Conservation (phyloP, 148 eudicot species). For the Rhododendron molle region DNA sequence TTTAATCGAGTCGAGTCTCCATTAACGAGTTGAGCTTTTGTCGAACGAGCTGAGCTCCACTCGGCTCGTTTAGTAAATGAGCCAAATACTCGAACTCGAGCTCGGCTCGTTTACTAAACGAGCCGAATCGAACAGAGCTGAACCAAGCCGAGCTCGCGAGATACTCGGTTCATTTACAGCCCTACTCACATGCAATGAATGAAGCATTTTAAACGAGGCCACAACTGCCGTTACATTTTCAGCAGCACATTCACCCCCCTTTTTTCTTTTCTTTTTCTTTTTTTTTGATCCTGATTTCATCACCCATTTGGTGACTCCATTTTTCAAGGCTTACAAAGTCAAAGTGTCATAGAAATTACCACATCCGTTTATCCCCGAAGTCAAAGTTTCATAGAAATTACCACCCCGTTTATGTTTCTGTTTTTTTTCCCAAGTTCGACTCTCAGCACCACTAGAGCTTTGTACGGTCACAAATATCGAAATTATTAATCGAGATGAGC, state of each 20-base stretch:
- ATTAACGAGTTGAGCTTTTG: too few relatives aligned
- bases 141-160: too few relatives aligned
- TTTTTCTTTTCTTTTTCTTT: too few relatives aligned
- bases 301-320: slow-evolving; percentile 10
- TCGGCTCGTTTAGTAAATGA: too few relatives aligned
- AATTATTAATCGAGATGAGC: background rate
- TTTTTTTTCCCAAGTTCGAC: background rate
- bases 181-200: background rate
- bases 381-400: background rate
- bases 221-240: slow-evolving; percentile 15
- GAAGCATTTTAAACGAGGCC: background rate
- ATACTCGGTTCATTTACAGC: too few relatives aligned
- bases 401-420: background rate
- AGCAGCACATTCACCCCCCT: background rate
- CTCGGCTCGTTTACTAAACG: too few relatives aligned
- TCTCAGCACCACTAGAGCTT: background rate
- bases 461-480: background rate
- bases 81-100: too few relatives aligned
- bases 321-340: background rate
- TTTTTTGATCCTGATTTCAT: background rate
- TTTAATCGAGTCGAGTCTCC: too few relatives aligned
- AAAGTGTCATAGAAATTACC: background rate
- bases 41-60: too few relatives aligned
- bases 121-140: too few relatives aligned
- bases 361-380: background rate